Percentiles rank a stretch among this genome's conserved stretches.
Conservation (phyloP, 1,139 yeast species). For the Protomyces lactucae-debilis region DNA sequence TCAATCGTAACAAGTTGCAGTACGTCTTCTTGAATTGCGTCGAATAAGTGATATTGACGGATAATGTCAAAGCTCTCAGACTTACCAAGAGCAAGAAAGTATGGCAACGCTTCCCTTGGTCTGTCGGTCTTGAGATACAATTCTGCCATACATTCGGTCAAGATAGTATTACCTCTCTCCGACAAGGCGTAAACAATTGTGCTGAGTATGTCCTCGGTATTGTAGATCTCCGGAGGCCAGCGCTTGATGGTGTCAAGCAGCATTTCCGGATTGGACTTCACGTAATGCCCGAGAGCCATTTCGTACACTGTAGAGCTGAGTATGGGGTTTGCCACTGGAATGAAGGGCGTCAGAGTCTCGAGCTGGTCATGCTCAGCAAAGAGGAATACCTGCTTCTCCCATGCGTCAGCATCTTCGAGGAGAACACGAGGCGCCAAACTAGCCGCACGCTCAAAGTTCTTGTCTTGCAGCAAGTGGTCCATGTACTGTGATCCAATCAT, state of each 20-base stretch:
- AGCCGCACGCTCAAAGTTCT: constrained; percentile 58
- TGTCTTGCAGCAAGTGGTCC: constrained; percentile 49
- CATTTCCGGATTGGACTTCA: constrained; percentile 41
- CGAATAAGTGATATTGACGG: constrained; percentile 27
- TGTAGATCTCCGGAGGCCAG: constrained; percentile 62
- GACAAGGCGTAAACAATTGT: constrained; percentile 47
- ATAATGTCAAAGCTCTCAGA: constrained; percentile 26
- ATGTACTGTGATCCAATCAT: constrained; percentile 59
- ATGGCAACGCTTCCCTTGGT: constrained; percentile 28
- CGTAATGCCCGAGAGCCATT: constrained; percentile 49
- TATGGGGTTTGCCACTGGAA: constrained; percentile 44
- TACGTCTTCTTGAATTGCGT: constrained; percentile 24
- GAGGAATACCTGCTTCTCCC: constrained; percentile 63
- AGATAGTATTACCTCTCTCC: constrained; percentile 34
- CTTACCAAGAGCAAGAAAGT: constrained; percentile 25
- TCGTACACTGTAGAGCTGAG: constrained; percentile 48
- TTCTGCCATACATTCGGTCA: constrained; percentile 53
- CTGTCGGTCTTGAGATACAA: constrained; percentile 42
- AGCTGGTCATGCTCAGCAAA: constrained; percentile 52
- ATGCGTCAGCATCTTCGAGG: constrained; percentile 42
- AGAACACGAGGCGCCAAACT: constrained; percentile 48
- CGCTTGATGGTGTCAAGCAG: constrained; percentile 45
- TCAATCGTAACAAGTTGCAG: constrained; percentile 18
- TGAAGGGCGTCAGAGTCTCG: constrained; percentile 47
- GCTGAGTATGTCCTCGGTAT: constrained; percentile 46